A percentile compares a stretch with the other conserved stretches of the same genome.
Evolutionary conservation across 2,329 filamentous ascomycete genomes (phyloP).

Genomic region (Xylariomycetidae sp.): DNA sequence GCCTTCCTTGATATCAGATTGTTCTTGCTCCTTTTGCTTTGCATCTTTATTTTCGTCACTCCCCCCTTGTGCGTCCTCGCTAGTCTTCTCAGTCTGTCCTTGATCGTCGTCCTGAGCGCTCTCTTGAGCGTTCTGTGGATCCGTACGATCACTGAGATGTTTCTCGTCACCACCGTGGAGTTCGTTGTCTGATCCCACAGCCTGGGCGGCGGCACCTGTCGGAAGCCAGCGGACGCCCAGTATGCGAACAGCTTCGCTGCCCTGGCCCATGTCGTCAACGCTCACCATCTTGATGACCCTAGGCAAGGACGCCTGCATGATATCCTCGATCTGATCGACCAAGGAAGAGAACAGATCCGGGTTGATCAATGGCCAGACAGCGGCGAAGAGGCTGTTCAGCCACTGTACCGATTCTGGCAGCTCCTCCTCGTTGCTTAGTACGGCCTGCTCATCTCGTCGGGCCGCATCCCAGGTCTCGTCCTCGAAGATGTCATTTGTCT

Average conservation of each 20-base stretch:
- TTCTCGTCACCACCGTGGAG: constrained; percentile 40
- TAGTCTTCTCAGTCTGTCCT: constrained; percentile 24
- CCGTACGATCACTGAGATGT: constrained; percentile 43
- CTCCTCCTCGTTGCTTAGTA: constrained; percentile 36
- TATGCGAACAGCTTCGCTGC: constrained; percentile 65
- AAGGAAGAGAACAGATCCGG: constrained; percentile 67
- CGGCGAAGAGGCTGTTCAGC: constrained; percentile 64
- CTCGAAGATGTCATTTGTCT: constrained; percentile 58
- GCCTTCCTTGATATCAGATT: constrained; percentile 42
- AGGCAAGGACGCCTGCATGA: constrained; percentile 74
- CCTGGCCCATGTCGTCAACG: constrained; percentile 71
- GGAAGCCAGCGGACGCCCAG: constrained; percentile 70
- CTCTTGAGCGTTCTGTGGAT: constrained; percentile 31
- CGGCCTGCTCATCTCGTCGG: constrained; percentile 45
- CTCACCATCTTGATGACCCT: constrained; percentile 68
- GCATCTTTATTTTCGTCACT: constrained; percentile 25
- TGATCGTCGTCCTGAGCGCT: constrained; percentile 18
- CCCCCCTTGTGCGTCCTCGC: constrained; percentile 27
- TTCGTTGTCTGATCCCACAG: constrained; percentile 55
- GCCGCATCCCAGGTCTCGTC: constrained; percentile 67
- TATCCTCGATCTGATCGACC: constrained; percentile 69
- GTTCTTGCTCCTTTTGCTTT: constrained; percentile 32
- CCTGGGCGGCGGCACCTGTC: constrained; percentile 61
- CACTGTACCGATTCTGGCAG: constrained; percentile 64
- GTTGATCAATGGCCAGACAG: constrained; percentile 72